Conservation (phyloP, 176 grass and related monocot genomes). For the Aegilops sharonensis region DNA sequence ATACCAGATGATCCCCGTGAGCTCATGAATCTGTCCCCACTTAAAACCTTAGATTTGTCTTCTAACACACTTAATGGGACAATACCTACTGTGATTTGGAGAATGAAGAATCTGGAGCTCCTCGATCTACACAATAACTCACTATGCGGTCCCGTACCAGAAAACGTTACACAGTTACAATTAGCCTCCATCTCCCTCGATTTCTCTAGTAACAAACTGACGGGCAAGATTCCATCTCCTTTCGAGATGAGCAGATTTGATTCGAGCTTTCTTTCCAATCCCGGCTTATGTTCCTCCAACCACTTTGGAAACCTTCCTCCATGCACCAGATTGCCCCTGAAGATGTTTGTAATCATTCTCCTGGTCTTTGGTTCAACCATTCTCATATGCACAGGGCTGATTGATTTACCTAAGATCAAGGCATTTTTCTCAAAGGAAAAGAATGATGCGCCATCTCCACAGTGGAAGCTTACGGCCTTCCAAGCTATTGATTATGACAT, state of each 20-base stretch:
- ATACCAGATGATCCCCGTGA: not conserved
- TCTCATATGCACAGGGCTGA: not conserved
- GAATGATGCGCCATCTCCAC: not conserved
- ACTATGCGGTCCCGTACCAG: not conserved
- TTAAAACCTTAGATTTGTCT: conserved; percentile 22
- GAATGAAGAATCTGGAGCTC: not conserved
- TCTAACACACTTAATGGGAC: no score
- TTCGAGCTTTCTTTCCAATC: conserved; percentile 30
- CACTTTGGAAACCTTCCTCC: not conserved
- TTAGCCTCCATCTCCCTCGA: not conserved
- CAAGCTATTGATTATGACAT: conserved; percentile 9
- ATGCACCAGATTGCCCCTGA: not conserved
- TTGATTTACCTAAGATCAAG: not conserved
- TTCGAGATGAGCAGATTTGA: not conserved
- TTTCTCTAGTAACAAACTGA: conserved; percentile 40
- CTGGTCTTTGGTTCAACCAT: not conserved
- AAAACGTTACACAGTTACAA: not conserved
- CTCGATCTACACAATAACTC: conserved; percentile 28
- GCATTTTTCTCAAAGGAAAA: not conserved
- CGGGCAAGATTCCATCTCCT: conserved; percentile 26
- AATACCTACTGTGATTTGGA: no score
- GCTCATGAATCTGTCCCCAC: not conserved
- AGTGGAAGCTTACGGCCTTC: not conserved
- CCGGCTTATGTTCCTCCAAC: conserved; percentile 23
- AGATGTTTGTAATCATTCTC: conserved; percentile 18